phyloP scores from a whole-genome alignment of 345 rosid genomes.

The Arabis alpina region DNA sequence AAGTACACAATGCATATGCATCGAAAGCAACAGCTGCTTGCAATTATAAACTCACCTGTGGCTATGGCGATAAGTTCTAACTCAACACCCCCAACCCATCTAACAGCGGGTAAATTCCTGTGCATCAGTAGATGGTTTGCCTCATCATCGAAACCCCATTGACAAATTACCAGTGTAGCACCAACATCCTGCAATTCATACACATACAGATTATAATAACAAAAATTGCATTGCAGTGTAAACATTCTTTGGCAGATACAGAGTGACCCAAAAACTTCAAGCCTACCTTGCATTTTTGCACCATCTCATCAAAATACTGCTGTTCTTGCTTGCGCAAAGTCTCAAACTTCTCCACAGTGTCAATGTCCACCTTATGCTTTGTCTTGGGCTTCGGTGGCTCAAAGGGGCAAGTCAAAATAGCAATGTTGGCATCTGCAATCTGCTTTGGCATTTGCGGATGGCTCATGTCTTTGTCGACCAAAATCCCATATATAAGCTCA shows the following conservation, averaged over 20 bases:
- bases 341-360: slow-evolving; percentile 94
- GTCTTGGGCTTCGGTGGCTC: slow-evolving; percentile 99
- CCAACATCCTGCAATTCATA: slow-evolving; percentile 79
- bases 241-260: not conserved
- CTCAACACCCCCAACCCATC: slow-evolving; percentile 99
- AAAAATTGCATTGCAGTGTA: not conserved
- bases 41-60: slow-evolving; percentile 57
- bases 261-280: no score
- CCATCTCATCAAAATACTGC: slow-evolving; percentile 96
- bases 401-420: slow-evolving; percentile 95
- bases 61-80: slow-evolving; percentile 97
- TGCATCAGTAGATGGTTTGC: slow-evolving; percentile 96
- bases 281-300: slow-evolving; percentile 86
- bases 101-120: slow-evolving; percentile 92
- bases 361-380: slow-evolving; percentile 98
- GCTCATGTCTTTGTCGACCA: slow-evolving; percentile 94
- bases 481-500: slow-evolving; percentile 81
- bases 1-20: no score
- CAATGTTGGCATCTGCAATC: slow-evolving; percentile 91
- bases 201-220: not conserved
- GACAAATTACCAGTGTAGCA: slow-evolving; percentile 95
- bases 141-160: slow-evolving; percentile 99
- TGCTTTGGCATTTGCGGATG: slow-evolving; percentile 98
- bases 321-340: slow-evolving; percentile 85
- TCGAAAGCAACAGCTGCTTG: not conserved